These are phyloP conservation scores for Acidiella bohemica DNA, from an alignment of 495 filamentous ascomycete genomes.

Conservation along the genomic window DNA sequence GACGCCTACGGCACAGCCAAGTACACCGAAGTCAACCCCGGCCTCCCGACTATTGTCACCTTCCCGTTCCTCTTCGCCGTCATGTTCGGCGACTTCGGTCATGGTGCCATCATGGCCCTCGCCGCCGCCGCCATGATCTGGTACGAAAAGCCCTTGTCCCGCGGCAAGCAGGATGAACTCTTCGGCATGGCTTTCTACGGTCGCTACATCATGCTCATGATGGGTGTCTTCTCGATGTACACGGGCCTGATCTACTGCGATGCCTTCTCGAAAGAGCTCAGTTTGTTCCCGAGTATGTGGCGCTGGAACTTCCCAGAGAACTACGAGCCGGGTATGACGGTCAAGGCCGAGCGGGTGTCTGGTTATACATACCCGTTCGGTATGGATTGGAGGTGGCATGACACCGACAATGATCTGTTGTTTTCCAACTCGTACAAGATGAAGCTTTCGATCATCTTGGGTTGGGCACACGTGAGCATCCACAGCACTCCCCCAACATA, in stretches of 20 bases:
- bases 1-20: conserved; percentile 95
- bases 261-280: conserved; percentile 82
- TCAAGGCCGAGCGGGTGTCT: conserved; percentile 50
- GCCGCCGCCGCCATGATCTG: conserved; percentile 84
- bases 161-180: conserved; percentile 83
- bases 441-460: conserved; percentile 94
- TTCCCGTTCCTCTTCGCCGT: conserved; percentile 98
- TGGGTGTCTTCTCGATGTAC: conserved; percentile 93
- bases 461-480: conserved; percentile 77
- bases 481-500: background rate
- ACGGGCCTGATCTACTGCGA: conserved; percentile 98
- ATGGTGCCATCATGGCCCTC: conserved; percentile 72
- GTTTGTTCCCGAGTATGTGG: conserved; percentile 83
- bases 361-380: conserved; percentile 87
- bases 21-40: conserved; percentile 94
- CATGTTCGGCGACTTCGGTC: conserved; percentile 97
- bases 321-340: conserved; percentile 44
- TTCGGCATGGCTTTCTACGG: conserved; percentile 98
- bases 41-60: conserved; percentile 83
- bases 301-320: conserved; percentile 50
- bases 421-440: conserved; percentile 99
- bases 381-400: conserved; percentile 94
- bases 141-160: conserved; percentile 70
- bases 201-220: conserved; percentile 95
- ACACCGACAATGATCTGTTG: conserved; percentile 79